Conservation (phyloP, 1,284 basidiomycete species). For the Mycena citricolor region DNA sequence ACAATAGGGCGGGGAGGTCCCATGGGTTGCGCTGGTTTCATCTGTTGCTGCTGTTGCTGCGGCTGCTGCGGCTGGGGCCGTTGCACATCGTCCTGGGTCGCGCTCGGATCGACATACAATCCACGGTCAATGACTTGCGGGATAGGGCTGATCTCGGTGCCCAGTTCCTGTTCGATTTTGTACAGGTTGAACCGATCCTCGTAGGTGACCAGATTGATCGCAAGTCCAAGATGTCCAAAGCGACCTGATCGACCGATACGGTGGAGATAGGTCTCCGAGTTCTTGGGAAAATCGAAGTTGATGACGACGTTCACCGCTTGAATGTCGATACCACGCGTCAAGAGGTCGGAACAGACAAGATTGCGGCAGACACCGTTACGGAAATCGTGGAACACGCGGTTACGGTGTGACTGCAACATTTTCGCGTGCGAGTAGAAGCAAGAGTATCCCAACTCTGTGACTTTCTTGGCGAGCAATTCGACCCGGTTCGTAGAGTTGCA, state of each 20-base stretch:
- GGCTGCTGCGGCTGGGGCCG: slow-evolving; percentile 36
- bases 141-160: slow-evolving; percentile 97
- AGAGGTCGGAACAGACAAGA: slow-evolving; percentile 93
- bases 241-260: slow-evolving; percentile 97
- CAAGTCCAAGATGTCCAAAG: slow-evolving; percentile 95
- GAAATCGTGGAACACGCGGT: slow-evolving; percentile 99
- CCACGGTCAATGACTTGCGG: slow-evolving; percentile 89
- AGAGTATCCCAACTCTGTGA: slow-evolving; percentile 98
- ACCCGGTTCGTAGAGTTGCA: slow-evolving; percentile 86
- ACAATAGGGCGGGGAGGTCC: too few species aligned
- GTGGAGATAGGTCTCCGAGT: slow-evolving; percentile 97
- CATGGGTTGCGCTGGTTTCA: too few species aligned
- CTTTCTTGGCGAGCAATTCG: slow-evolving; percentile 98
- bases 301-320: slow-evolving; percentile 99
- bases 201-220: slow-evolving; percentile 95
- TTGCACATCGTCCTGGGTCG: slow-evolving; percentile 45
- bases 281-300: slow-evolving; percentile 99
- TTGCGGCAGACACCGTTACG: slow-evolving; percentile 97
- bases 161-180: slow-evolving; percentile 96
- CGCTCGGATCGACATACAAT: slow-evolving; percentile 82
- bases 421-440: slow-evolving; percentile 99
- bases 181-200: slow-evolving; percentile 98
- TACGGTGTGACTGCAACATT: slow-evolving; percentile 98
- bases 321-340: slow-evolving; percentile 99
- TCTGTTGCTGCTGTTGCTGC: slow-evolving; percentile 20